Evolutionary conservation across 495 filamentous ascomycete species (phyloP).

Genomic region (Penicillium malachiteum): DNA sequence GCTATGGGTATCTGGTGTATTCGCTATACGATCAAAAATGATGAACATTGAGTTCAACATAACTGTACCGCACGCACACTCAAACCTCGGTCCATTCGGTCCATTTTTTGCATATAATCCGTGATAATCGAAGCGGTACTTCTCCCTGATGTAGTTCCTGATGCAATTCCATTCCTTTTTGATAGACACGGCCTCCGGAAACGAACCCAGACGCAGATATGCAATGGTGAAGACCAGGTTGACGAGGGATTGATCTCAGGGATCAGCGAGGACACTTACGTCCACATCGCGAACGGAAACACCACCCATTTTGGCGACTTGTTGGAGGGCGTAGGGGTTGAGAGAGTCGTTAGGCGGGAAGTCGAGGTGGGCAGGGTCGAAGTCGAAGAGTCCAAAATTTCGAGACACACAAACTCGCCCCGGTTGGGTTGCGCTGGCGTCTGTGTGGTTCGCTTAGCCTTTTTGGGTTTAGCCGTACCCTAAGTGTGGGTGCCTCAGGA

Average conservation of each 20-base stretch:
- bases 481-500: constrained; percentile 22
- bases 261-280: constrained; percentile 57
- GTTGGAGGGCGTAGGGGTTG: constrained; percentile 34
- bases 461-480: constrained; percentile 46
- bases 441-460: constrained; percentile 47
- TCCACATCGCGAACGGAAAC: constrained; percentile 88
- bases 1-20: neutral
- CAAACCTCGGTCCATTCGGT: neutral
- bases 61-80: neutral
- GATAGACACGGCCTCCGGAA: constrained; percentile 14
- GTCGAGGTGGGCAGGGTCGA: constrained; percentile 38
- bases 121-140: neutral
- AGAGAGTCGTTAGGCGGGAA: constrained; percentile 38
- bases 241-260: constrained; percentile 5
- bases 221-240: constrained; percentile 24
- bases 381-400: constrained; percentile 46
- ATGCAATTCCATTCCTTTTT: constrained; percentile 1
- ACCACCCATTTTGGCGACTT: constrained; percentile 78
- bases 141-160: neutral
- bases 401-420: constrained; percentile 33
- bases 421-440: constrained; percentile 31
- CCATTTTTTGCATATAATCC: no score
- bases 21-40: neutral
- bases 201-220: constrained; percentile 21
- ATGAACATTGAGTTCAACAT: neutral